phyloP scores from a whole-genome alignment of 2,329 filamentous ascomycete species.

The Mycosphaerella arachidis region DNA sequence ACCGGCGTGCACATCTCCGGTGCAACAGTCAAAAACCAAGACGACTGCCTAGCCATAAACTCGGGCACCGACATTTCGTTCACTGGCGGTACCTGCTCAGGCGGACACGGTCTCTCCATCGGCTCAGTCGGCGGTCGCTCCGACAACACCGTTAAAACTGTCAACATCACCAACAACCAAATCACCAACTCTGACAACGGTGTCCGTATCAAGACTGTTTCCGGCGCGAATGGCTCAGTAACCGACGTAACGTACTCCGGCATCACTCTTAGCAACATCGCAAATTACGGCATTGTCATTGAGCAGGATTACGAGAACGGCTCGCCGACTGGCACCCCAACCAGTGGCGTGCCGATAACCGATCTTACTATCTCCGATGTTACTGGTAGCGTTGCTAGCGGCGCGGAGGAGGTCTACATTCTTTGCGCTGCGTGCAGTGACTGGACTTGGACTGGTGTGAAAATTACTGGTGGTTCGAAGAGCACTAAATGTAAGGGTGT shows the following conservation, averaged over 20 bases:
- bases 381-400: slow-evolving; percentile 40
- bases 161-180: slow-evolving; percentile 48
- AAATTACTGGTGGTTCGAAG: slow-evolving; percentile 50
- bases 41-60: slow-evolving; percentile 33
- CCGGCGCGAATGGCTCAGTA: slow-evolving; percentile 49
- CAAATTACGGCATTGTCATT: slow-evolving; percentile 54
- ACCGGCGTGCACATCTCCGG: slow-evolving; percentile 28
- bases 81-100: slow-evolving; percentile 23
- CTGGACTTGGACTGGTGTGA: slow-evolving; percentile 51
- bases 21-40: slow-evolving; percentile 31
- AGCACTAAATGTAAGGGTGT: slow-evolving; percentile 38
- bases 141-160: slow-evolving; percentile 50
- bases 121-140: slow-evolving; percentile 49
- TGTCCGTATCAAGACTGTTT: slow-evolving; percentile 54
- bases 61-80: slow-evolving; percentile 28
- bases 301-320: slow-evolving; percentile 56
- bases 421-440: slow-evolving; percentile 51
- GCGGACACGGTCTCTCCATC: slow-evolving; percentile 24
- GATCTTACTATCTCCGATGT: slow-evolving; percentile 44
- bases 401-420: slow-evolving; percentile 45
- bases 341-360: slow-evolving; percentile 53
- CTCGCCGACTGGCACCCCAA: slow-evolving; percentile 41
- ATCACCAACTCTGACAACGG: slow-evolving; percentile 53
- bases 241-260: slow-evolving; percentile 49
- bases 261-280: slow-evolving; percentile 49